Evolutionary conservation across 257 asterid species (phyloP).

Genomic region (Jaltomata sinuosa): DNA sequence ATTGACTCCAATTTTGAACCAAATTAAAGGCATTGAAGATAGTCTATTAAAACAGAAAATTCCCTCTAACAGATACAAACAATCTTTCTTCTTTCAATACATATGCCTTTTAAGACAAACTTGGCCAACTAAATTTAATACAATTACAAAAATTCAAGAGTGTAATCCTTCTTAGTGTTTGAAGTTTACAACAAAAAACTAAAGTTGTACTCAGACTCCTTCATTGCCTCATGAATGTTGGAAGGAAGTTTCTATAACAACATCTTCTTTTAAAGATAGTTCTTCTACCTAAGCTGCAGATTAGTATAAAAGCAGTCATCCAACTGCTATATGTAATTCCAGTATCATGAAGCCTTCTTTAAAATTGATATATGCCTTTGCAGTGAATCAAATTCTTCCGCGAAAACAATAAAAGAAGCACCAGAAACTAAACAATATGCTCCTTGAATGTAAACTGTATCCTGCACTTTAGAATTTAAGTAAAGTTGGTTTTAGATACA

Average conservation of each 20-base stretch:
- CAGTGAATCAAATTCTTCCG: background rate
- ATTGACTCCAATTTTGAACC: background rate
- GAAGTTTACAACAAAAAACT: background rate
- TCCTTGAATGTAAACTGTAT: background rate
- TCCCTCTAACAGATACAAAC: background rate
- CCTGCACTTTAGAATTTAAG: background rate
- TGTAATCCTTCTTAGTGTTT: background rate
- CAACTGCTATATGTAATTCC: background rate
- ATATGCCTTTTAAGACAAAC: background rate
- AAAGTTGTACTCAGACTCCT: background rate
- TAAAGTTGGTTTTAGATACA: background rate
- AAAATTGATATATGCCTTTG: background rate
- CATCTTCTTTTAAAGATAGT: background rate
- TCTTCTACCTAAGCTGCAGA: conserved; percentile 1
- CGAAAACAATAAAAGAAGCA: background rate
- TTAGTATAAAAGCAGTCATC: background rate
- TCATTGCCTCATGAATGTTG: background rate
- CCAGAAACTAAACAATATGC: background rate
- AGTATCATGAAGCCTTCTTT: background rate
- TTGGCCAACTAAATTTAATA: background rate
- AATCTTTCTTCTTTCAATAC: background rate
- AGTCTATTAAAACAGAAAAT: background rate
- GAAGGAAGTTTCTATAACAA: background rate
- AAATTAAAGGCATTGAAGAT: background rate
- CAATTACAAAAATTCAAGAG: background rate